Conservation (phyloP, 768 basidiomycete species). For the Lactarius tabidus region DNA sequence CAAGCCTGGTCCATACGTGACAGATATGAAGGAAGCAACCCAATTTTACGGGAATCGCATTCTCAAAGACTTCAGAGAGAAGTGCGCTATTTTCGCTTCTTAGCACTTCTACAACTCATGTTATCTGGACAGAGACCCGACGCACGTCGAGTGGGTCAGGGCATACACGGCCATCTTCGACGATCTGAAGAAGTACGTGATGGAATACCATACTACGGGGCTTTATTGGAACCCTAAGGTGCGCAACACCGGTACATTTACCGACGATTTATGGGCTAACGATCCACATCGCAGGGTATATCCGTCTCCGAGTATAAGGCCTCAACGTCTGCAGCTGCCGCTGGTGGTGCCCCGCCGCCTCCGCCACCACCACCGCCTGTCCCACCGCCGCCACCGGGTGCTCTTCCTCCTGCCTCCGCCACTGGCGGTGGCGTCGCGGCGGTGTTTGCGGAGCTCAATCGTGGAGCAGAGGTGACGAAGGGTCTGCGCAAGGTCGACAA, state of each 20-base stretch:
- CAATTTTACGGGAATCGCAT: slow-evolving; percentile 88
- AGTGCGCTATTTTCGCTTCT: slow-evolving; percentile 47
- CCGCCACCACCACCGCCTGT: slow-evolving; percentile 37
- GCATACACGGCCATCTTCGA: slow-evolving; percentile 68
- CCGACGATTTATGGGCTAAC: background rate
- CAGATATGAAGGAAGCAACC: slow-evolving; percentile 79
- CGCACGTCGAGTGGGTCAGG: slow-evolving; percentile 87
- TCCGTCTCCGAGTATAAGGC: slow-evolving; percentile 51
- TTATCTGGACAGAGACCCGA: slow-evolving; percentile 59
- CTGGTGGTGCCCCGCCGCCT: slow-evolving; percentile 47
- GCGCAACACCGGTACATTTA: background rate
- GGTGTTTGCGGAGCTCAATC: slow-evolving; percentile 88
- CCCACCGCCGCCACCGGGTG: slow-evolving; percentile 41
- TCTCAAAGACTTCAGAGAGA: slow-evolving; percentile 89
- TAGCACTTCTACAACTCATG: background rate
- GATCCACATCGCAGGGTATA: slow-evolving; percentile 43
- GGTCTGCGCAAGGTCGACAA: slow-evolving; percentile 90
- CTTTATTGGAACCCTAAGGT: slow-evolving; percentile 87
- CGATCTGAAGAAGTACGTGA: slow-evolving; percentile 74
- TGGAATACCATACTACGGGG: slow-evolving; percentile 82
- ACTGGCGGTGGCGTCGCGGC: slow-evolving; percentile 59
- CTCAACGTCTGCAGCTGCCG: slow-evolving; percentile 34
- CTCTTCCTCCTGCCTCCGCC: slow-evolving; percentile 31
- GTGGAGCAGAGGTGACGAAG: slow-evolving; percentile 86
- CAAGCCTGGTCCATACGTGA: slow-evolving; percentile 77